Conservation (phyloP, 176 grass and related monocot genomes). For the Avena insularis region DNA sequence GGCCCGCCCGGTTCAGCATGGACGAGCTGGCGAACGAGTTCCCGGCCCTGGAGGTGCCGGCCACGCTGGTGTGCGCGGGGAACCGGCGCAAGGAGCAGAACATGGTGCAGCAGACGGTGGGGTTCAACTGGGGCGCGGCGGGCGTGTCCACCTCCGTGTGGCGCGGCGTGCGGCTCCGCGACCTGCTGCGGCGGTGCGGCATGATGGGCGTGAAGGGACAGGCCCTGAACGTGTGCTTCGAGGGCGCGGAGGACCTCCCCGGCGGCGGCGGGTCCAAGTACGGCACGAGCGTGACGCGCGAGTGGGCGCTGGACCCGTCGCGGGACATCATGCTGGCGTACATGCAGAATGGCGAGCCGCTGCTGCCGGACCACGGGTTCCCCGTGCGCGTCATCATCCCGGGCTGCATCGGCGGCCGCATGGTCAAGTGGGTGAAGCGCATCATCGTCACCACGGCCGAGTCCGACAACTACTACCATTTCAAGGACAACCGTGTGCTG, state of each 20-base stretch:
- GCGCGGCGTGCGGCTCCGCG: slow-evolving; percentile 72
- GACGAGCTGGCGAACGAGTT: slow-evolving; percentile 61
- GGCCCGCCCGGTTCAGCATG: slow-evolving; percentile 61
- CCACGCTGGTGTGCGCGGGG: slow-evolving; percentile 72
- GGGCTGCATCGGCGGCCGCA: slow-evolving; percentile 83
- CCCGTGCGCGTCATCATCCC: slow-evolving; percentile 84
- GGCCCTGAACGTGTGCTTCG: slow-evolving; percentile 84
- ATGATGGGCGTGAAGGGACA: slow-evolving; percentile 50
- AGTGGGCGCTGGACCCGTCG: slow-evolving; percentile 75
- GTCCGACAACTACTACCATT: slow-evolving; percentile 91
- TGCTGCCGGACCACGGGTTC: slow-evolving; percentile 78
- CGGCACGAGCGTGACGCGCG: slow-evolving; percentile 74
- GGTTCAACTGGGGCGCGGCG: slow-evolving; percentile 87
- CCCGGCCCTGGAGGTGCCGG: slow-evolving; percentile 58
- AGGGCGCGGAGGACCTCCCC: slow-evolving; percentile 89
- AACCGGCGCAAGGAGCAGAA: slow-evolving; percentile 98
- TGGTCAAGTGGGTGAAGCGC: slow-evolving; percentile 96
- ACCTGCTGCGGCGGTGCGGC: slow-evolving; percentile 75
- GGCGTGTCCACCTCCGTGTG: slow-evolving; percentile 82
- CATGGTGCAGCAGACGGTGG: slow-evolving; percentile 81
- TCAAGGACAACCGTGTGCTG: slow-evolving; percentile 90
- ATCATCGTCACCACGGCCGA: slow-evolving; percentile 78
- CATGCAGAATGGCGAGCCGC: slow-evolving; percentile 88
- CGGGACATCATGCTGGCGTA: slow-evolving; percentile 85
- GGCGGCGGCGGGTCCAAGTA: slow-evolving; percentile 83